Percentiles rank a stretch among this genome's conserved stretches.
Conservation (phyloP, 2,329 filamentous ascomycete species). For the Xylariaceae sp. region DNA sequence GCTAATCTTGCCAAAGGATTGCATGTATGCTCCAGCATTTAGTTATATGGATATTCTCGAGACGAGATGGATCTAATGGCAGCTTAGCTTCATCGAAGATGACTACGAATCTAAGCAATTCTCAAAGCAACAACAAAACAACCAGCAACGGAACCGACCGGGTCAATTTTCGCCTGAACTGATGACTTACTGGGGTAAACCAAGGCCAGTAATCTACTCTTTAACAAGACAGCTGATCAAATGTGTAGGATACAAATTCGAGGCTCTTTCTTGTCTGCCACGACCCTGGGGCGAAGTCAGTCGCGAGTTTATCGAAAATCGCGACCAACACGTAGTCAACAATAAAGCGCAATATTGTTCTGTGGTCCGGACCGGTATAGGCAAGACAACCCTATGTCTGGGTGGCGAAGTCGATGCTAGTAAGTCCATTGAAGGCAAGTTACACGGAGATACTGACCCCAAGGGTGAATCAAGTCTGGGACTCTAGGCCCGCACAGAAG, state of each 20-base stretch:
- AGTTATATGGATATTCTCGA: neutral
- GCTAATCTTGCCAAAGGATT: slow-evolving; percentile 40
- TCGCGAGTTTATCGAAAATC: slow-evolving; percentile 72
- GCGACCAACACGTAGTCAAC: slow-evolving; percentile 68
- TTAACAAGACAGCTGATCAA: slow-evolving; percentile 1
- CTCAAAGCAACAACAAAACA: slow-evolving; percentile 56
- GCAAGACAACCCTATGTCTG: slow-evolving; percentile 67
- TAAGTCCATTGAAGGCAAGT: slow-evolving; percentile 37
- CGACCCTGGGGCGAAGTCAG: slow-evolving; percentile 67
- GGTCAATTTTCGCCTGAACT: slow-evolving; percentile 61
- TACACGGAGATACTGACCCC: neutral
- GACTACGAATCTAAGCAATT: slow-evolving; percentile 70
- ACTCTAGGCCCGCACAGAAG: slow-evolving; percentile 65
- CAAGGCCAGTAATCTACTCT: neutral
- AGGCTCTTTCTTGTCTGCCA: slow-evolving; percentile 75
- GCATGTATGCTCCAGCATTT: slow-evolving; percentile 43
- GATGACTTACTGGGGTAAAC: slow-evolving; percentile 86
- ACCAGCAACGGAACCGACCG: slow-evolving; percentile 44
- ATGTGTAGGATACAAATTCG: slow-evolving; percentile 87
- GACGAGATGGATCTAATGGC: slow-evolving; percentile 9
- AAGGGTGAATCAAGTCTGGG: slow-evolving; percentile 61
- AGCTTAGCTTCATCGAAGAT: slow-evolving; percentile 81
- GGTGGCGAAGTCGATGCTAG: slow-evolving; percentile 92
- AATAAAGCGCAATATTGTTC: slow-evolving; percentile 97
- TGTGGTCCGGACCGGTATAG: slow-evolving; percentile 83